Conservation (phyloP, 2,329 filamentous ascomycete species). For the Claviceps monticola region DNA sequence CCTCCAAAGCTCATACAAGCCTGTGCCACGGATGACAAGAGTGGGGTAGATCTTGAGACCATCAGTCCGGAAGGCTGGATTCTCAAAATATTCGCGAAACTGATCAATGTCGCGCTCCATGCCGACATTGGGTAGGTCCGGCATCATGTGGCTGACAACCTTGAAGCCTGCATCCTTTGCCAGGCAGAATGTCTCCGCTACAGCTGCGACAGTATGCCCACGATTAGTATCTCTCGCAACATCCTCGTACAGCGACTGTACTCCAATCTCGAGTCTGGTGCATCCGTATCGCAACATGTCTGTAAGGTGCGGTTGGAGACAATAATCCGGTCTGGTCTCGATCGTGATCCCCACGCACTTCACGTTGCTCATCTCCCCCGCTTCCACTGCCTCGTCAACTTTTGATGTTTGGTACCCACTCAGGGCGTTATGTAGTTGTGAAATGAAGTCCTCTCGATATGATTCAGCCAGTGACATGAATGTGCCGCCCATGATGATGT, state of each 20-base stretch:
- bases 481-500: conserved; percentile 98
- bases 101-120: conserved; percentile 97
- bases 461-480: conserved; percentile 92
- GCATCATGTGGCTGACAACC: conserved; percentile 99
- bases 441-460: conserved; percentile 88
- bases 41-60: conserved; percentile 97
- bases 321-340: conserved; percentile 94
- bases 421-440: conserved; percentile 89
- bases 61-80: conserved; percentile 88
- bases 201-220: conserved; percentile 87
- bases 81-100: conserved; percentile 96
- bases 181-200: conserved; percentile 93
- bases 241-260: conserved; percentile 94
- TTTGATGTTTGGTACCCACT: conserved; percentile 90
- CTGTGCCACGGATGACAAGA: conserved; percentile 89
- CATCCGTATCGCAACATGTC: conserved; percentile 98
- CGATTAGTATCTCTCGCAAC: conserved; percentile 96
- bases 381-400: conserved; percentile 88
- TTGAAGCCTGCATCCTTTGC: conserved; percentile 98
- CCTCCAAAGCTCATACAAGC: conserved; percentile 92
- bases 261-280: conserved; percentile 84
- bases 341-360: conserved; percentile 99
- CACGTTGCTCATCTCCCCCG: conserved; percentile 89
- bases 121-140: conserved; percentile 90
- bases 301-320: conserved; percentile 83